These are phyloP conservation scores for Xanthoceras sorbifolium DNA, from an alignment of 345 rosid species.

Conservation along the genomic window DNA sequence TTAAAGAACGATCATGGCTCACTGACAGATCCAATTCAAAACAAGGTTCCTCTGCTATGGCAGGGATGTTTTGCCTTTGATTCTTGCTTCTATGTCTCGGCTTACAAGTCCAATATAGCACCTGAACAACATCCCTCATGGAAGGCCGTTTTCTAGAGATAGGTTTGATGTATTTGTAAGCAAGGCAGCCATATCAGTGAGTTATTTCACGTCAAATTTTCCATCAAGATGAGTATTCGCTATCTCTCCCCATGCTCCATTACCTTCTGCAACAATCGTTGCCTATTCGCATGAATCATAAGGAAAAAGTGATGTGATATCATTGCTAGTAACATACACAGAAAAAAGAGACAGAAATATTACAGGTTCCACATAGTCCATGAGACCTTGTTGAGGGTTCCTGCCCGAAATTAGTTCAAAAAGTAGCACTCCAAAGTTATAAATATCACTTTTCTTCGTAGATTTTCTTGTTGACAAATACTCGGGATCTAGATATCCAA, in stretches of 20 bases:
- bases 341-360: constrained; percentile 20
- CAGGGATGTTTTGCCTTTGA: neutral
- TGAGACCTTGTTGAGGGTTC: constrained; percentile 93
- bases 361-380: constrained; percentile 94
- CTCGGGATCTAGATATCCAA: constrained; percentile 97
- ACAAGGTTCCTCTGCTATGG: neutral
- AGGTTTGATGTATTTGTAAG: constrained; percentile 79
- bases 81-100: neutral
- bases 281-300: constrained; percentile 48
- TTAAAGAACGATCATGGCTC: neutral
- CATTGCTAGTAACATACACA: neutral
- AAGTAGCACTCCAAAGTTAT: constrained; percentile 89
- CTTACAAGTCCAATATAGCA: constrained; percentile 30
- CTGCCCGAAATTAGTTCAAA: constrained; percentile 94
- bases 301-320: neutral
- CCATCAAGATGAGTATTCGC: constrained; percentile 79
- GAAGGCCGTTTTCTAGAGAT: constrained; percentile 77
- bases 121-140: constrained; percentile 93
- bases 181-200: constrained; percentile 86
- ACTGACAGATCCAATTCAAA: neutral
- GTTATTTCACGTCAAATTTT: constrained; percentile 66
- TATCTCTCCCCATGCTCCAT: constrained; percentile 95
- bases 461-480: constrained; percentile 77
- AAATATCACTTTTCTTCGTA: constrained; percentile 96
- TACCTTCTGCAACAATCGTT: constrained; percentile 77